A percentile compares a stretch with the other conserved stretches of the same genome.
phyloP scores from a whole-genome alignment of 148 eudicot species.

The Rhododendron ovatum region DNA sequence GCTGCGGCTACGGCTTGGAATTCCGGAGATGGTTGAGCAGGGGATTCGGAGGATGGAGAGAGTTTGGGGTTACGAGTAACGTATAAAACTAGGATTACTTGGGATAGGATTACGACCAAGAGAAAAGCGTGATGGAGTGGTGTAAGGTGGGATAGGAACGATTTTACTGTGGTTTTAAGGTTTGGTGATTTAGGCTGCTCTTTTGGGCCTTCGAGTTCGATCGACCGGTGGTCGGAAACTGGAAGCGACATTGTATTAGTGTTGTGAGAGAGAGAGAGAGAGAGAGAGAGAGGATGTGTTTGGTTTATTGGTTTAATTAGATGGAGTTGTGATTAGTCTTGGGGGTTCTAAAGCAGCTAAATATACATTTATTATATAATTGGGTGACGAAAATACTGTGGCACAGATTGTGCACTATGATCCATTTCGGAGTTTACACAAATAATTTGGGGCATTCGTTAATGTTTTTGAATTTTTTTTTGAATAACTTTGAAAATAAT shows the following conservation, averaged over 20 bases:
- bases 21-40: not conserved
- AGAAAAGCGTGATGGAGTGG: slow-evolving; percentile 26
- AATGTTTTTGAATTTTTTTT: too few species aligned
- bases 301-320: too few species aligned
- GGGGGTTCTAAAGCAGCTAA: slow-evolving; percentile 26
- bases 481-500: too few species aligned
- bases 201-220: slow-evolving; percentile 5
- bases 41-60: slow-evolving; percentile 5
- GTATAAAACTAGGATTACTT: slow-evolving; percentile 41
- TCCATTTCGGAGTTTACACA: too few species aligned
- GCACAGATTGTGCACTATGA: too few species aligned
- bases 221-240: not conserved
- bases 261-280: not conserved
- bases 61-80: slow-evolving; percentile 26
- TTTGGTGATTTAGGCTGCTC: slow-evolving; percentile 21
- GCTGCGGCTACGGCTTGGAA: not conserved
- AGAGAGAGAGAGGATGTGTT: not conserved
- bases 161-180: slow-evolving; percentile 15
- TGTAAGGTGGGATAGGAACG: slow-evolving; percentile 6
- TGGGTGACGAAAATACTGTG: too few species aligned
- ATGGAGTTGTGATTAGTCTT: too few species aligned
- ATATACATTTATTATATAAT: too few species aligned
- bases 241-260: not conserved
- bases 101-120: slow-evolving; percentile 47
- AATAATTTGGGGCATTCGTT: too few species aligned